These are phyloP conservation scores for Furcasterigmium sp. DNA, from an alignment of 2,329 filamentous ascomycete genomes.

Conservation along the genomic window DNA sequence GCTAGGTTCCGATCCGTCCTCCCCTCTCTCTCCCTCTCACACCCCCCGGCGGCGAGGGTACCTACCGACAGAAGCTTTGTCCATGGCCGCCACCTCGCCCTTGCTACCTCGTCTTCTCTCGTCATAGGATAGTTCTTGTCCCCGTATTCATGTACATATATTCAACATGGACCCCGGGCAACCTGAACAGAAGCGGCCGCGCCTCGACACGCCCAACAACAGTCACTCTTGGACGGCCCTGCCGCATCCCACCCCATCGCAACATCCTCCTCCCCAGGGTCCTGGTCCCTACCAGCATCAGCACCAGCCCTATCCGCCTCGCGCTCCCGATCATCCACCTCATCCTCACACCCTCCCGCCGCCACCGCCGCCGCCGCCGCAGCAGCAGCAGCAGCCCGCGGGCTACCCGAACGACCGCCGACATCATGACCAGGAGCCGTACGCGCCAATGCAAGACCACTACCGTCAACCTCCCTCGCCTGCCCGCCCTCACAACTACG, in stretches of 20 bases:
- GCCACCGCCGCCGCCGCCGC: constrained; percentile 15
- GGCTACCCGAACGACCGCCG: constrained; percentile 46
- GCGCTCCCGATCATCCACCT: constrained; percentile 27
- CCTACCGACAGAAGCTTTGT: constrained; percentile 18
- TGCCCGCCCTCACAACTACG: constrained; percentile 34
- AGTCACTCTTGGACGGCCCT: constrained; percentile 39
- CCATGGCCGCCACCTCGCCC: constrained; percentile 21
- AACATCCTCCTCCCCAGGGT: constrained; percentile 31
- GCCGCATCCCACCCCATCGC: constrained; percentile 25
- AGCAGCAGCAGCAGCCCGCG: constrained; percentile 17
- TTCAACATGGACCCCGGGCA: constrained; percentile 56
- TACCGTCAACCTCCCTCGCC: constrained; percentile 41
- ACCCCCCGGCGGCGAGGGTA: constrained; percentile 5
- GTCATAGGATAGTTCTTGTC: constrained; percentile 8
- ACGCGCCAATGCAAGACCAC: constrained; percentile 47
- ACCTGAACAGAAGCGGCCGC: constrained; percentile 55
- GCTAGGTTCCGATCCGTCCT: background rate
- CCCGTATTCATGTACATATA: constrained; percentile 33
- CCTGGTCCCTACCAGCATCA: constrained; percentile 30
- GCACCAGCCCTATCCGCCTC: constrained; percentile 28
- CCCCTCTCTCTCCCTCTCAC: constrained; percentile 4
- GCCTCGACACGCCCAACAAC: constrained; percentile 42
- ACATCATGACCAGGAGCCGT: constrained; percentile 51
- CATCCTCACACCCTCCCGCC: constrained; percentile 19
- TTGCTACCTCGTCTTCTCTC: constrained; percentile 11